Percentiles rank a stretch among this genome's conserved stretches.
phyloP scores from a whole-genome alignment of 768 basidiomycete species.

The Boletus vermiculosoides region DNA sequence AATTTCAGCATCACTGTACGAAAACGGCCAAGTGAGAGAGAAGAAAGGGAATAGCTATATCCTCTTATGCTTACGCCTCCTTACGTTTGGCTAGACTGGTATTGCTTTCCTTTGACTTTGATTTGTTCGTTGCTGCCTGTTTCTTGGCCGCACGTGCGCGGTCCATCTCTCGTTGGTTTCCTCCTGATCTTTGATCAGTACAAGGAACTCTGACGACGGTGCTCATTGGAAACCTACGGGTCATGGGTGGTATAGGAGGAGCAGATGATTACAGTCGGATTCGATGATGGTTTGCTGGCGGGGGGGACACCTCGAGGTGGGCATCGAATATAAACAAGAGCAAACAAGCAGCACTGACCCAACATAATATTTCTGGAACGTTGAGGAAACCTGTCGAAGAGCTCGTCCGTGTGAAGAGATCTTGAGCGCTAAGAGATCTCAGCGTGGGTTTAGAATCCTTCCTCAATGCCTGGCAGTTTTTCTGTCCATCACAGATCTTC shows the following conservation, averaged over 20 bases:
- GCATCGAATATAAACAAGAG: slow-evolving; percentile 17
- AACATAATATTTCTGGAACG: background rate
- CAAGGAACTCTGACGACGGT: background rate
- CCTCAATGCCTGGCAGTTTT: background rate
- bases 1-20: slow-evolving; percentile 68
- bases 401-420: slow-evolving; percentile 12
- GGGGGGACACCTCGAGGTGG: background rate
- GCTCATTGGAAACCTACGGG: slow-evolving; percentile 43
- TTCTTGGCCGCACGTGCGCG: slow-evolving; percentile 76
- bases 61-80: slow-evolving; percentile 58
- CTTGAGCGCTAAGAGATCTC: slow-evolving; percentile 13
- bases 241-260: slow-evolving; percentile 38
- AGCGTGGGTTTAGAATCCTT: slow-evolving; percentile 8
- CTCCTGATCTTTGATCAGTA: slow-evolving; percentile 49
- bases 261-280: slow-evolving; percentile 5
- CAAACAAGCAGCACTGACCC: slow-evolving; percentile 21
- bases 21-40: slow-evolving; percentile 26
- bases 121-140: slow-evolving; percentile 45
- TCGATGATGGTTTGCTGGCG: slow-evolving; percentile 9
- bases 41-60: slow-evolving; percentile 14
- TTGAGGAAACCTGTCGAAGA: slow-evolving; percentile 4
- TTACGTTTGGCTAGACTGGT: slow-evolving; percentile 62
- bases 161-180: slow-evolving; percentile 79
- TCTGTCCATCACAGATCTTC: slow-evolving; percentile 8
- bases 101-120: slow-evolving; percentile 71